Evolutionary conservation across 352 stramenopile species (phyloP).

Genomic region (Globisporangium paroecandrum): DNA sequence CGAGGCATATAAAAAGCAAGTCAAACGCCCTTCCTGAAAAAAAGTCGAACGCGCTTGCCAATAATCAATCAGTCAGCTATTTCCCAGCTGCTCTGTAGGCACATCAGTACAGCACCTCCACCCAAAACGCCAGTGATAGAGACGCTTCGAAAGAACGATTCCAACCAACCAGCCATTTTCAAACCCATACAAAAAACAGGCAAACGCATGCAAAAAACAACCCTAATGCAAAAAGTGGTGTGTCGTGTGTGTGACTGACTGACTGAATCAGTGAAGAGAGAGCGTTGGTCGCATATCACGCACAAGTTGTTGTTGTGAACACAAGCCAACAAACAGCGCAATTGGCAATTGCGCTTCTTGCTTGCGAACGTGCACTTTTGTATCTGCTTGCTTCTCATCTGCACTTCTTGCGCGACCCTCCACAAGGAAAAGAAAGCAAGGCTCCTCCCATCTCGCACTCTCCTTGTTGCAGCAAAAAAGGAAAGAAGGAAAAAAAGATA

Average conservation of each 20-base stretch:
- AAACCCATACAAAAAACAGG: background rate
- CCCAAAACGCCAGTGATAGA: conserved; percentile 10
- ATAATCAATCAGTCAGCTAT: background rate
- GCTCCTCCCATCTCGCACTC: background rate
- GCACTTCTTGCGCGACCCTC: conserved; percentile 8
- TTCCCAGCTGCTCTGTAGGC: background rate
- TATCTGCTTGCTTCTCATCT: background rate
- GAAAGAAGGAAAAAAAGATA: conserved; percentile 4
- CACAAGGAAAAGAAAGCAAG: background rate
- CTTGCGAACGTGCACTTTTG: background rate
- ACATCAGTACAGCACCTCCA: conserved; percentile 11
- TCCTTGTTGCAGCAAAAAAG: conserved; percentile 2
- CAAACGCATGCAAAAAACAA: background rate
- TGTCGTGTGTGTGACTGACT: conserved; percentile 1
- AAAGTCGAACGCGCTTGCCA: background rate
- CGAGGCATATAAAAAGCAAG: background rate
- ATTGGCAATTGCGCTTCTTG: background rate
- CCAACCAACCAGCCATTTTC: background rate
- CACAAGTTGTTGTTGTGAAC: background rate
- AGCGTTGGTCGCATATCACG: conserved; percentile 4
- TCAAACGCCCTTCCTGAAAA: background rate
- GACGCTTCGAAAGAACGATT: conserved; percentile 10
- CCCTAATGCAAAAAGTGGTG: conserved; percentile 1
- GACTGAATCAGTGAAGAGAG: background rate
- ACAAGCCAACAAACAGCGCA: conserved; percentile 1